Conservation (phyloP, 768 basidiomycete species). For the Cystobasidium ongulense region DNA sequence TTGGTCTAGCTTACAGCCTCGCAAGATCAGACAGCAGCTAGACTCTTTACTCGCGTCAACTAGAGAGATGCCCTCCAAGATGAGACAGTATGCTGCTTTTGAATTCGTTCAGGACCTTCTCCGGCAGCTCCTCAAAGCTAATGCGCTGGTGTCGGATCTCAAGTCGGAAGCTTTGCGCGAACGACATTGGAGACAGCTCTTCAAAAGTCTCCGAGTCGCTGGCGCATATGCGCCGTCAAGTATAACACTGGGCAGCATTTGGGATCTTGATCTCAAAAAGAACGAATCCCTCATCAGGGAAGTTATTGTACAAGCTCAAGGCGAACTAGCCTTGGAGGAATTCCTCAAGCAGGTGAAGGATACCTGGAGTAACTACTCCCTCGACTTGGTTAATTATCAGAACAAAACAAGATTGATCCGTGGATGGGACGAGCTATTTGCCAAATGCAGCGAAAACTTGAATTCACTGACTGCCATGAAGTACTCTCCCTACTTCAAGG, state of each 20-base stretch:
- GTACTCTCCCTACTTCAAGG: conserved; percentile 95
- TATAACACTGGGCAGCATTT: conserved; percentile 95
- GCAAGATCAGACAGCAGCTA: conserved; percentile 87
- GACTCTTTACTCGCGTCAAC: conserved; percentile 86
- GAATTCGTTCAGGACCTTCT: conserved; percentile 93
- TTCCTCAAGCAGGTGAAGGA: conserved; percentile 66
- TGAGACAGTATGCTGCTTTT: conserved; percentile 98
- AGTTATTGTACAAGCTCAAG: conserved; percentile 91
- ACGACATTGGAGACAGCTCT: conserved; percentile 94
- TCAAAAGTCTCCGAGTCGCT: conserved; percentile 72
- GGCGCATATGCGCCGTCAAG: conserved; percentile 65
- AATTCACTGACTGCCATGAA: conserved; percentile 97
- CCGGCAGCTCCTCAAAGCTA: conserved; percentile 76
- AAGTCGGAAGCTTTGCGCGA: conserved; percentile 97
- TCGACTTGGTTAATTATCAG: conserved; percentile 96
- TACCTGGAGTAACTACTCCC: conserved; percentile 87
- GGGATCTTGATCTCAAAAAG: conserved; percentile 88
- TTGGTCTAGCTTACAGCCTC: conserved; percentile 83
- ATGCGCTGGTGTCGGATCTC: conserved; percentile 78
- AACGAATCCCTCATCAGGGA: conserved; percentile 88
- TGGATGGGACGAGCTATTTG: conserved; percentile 49
- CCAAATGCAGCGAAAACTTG: conserved; percentile 91
- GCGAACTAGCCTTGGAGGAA: conserved; percentile 57
- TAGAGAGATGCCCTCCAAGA: conserved; percentile 96
- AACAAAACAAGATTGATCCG: conserved; percentile 94